A percentile compares a stretch with the other conserved stretches of the same genome.
Conservation (phyloP, 257 asterid genomes). For the Scutellaria barbata region DNA sequence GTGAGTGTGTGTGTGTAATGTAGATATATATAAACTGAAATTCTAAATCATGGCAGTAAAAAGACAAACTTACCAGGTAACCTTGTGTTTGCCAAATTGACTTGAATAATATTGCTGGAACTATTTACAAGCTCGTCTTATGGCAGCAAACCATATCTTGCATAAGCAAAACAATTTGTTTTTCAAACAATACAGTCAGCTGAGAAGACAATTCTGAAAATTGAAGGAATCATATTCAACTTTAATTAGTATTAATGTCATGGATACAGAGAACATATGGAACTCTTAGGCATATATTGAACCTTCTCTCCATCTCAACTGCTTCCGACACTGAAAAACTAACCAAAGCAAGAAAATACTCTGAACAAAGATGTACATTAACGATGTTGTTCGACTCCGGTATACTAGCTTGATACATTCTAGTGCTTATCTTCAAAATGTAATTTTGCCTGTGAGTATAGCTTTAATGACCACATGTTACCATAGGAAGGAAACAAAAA, state of each 20-base stretch:
- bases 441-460: too few species aligned
- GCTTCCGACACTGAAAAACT: not conserved
- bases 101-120: too few species aligned
- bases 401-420: too few species aligned
- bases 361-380: too few species aligned
- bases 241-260: conserved; percentile 6
- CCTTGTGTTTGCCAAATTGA: not conserved
- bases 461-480: too few species aligned
- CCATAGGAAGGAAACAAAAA: too few species aligned
- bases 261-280: too few species aligned
- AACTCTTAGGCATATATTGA: too few species aligned
- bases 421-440: too few species aligned
- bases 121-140: too few species aligned
- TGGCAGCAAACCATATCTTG: conserved; percentile 14
- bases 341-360: conserved; percentile 30
- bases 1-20: conserved; percentile 7
- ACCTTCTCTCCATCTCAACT: too few species aligned
- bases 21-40: conserved; percentile 2
- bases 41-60: not conserved
- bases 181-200: not conserved
- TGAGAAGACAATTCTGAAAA: not conserved
- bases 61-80: conserved; percentile 30
- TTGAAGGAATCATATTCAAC: not conserved
- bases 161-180: conserved; percentile 4
- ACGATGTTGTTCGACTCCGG: too few species aligned